Base-by-base conservation (phyloP, 192 early-diverging fungal species). In the Coemansia sp. region DNA sequence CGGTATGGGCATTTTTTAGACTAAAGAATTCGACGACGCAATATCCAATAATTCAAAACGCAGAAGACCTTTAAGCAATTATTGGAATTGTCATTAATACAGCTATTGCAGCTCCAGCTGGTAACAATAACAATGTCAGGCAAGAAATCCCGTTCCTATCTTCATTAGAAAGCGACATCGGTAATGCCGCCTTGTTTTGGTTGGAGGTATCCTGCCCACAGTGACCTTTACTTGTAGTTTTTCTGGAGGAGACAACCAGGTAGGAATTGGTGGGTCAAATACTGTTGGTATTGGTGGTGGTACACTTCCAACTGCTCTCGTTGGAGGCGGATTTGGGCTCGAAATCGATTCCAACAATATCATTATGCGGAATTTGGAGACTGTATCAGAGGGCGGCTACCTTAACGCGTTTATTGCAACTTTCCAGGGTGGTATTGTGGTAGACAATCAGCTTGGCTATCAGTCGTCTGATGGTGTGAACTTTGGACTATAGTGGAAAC, bases 161-260 rank as follows among this genome's bases (percentile, higher is more conserved):
- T 2, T 60, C 58, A 4, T 18, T 25, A 0, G 71, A 65, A 2
- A 48, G 21, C 24, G 65, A 65, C 32, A 23, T 26, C 18, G 71
- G 49, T 19, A 67, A 68, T 30, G 25, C 38, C 21, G 48, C 53
- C 53, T 26, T 68, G 54, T 68, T 14, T 48, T 74, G 5, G 72
- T 65, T 31, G 72, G 72, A 12, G 72, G 72, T 0, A 61, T 74
- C 23, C 26, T 74, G 5, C 72, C 72, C 5, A 74, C 72, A 4
- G 14, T 64, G 8, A 74, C 70, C 12, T n/a, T 74, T 28, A 66
- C 28, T 12, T 57, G 28, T 18, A 53, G 19, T 2, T 23, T 74
- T 5, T 48, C 49, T 30, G 66, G 61, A 1, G 26, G 26, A 7
- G 31, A 32, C 8, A 47, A 16, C 21, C 19, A 58, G 19, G 12